Base-by-base conservation (phyloP, 768 basidiomycete genomes). In the Kockovaella imperatae region DNA sequence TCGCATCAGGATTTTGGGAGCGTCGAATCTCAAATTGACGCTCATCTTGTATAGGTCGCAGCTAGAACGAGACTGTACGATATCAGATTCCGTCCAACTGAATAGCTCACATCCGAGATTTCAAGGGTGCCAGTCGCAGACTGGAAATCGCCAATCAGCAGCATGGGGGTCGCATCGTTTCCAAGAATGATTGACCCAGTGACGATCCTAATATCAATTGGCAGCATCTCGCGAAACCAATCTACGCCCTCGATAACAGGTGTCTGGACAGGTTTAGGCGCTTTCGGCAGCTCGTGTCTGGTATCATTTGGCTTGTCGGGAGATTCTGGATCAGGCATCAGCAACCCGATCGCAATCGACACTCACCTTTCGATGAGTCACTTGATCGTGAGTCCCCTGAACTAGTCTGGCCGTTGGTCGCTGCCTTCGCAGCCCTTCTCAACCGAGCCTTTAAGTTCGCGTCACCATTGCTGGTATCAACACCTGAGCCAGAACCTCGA, bases 111-210 rank as follows among this genome's bases (percentile, higher is more conserved):
- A 53, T 80, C 78, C 13, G 84, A 79, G 34, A 86, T 79, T 13
- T 87, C 82, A 59, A 85, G 86, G 1, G 82, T 85, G 21, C 90
- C 93, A 35, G 81, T 75, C 1, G 81, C 82, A n/a, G 75, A 74
- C 47, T 79, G 75, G 57, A 91, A 95, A 62, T 89, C 86, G 0
- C 80, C 79, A 21, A 95, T 81, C 32, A 93, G 76, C 4, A 95
- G 73, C 59, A 76, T 83, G 0, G 85, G 83, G 0, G 88, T 95
- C 0, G 91, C 86, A 18, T 79, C 73, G 72, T 91, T 96, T 10
- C 93, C 93, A 17, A 83, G 77, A 17, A 85, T 79, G 39, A 97
- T 80, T 15, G 84, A 84, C 21, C 87, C 87, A 44, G 83, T 87
- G 28, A 75, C 74, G n/a, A 84, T 75, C 52, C 81, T 79, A 45